Evolutionary conservation across 371 early-diverging fungal species (phyloP), one percentile per base, ranked within the genome.

Genomic region (Mucor indicus): DNA sequence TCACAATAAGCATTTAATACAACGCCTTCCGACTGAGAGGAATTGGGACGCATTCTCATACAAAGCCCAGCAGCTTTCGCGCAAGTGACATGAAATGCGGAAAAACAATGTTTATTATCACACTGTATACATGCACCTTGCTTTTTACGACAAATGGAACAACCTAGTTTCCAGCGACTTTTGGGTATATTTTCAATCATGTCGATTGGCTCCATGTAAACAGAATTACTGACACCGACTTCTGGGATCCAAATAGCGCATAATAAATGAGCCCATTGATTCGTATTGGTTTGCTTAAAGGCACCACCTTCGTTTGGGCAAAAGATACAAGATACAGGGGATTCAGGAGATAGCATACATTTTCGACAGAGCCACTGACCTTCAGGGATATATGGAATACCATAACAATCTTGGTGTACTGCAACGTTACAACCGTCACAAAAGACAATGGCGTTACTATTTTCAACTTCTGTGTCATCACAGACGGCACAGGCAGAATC

Each of bases 381-480:
- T 68, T 99, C 98, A 19, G 99, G 99, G 40, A 99, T 98, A 64
- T 90, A 96, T 3, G 98, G 98, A 20, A 99, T 89, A n/a, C 99
- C 99, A 67, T 99, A 99, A 65, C 99, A 99, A 61, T 96, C 97
- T 78, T 99, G 98, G 72, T 99, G 99, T 3, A 99, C 99, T 4
- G 97, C 98, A 27, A 99, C 59, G 65, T 99, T 96, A 69, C 99
- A 99, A 0, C 99, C 97, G 70, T 99, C 99, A 73, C 99, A 99
- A 60, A 96, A 98, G 1, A 99, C 98, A 47, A 99, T 98, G 0
- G 94, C 96, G 64, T 99, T 98, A 58, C 90, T 87, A 61, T 95
- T 97, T 69, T 96, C 97, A 62, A 89, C 87, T 68, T 98, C 98
- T 4, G 90, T 90, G 52, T 96, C 94, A 49, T 92, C 92, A 72